Conservation (phyloP, 2,329 filamentous ascomycete genomes). For the Zopfia rhizophila region DNA sequence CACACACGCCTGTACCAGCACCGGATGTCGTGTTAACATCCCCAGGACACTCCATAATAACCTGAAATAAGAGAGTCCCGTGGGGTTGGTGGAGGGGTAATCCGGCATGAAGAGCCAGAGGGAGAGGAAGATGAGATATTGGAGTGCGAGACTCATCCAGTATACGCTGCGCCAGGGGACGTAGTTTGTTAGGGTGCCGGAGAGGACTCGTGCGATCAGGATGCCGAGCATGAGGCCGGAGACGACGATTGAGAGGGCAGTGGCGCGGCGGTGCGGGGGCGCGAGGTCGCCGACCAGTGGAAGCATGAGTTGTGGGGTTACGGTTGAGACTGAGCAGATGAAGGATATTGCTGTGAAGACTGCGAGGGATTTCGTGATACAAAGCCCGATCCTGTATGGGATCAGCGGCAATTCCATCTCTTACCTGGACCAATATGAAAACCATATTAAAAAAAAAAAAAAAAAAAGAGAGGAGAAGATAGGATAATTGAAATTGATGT, state of each 20-base stretch:
- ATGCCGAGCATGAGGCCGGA: conserved; percentile 80
- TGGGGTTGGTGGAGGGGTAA: conserved; percentile 78
- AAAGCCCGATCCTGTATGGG: conserved; percentile 74
- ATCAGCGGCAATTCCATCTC: conserved; percentile 2
- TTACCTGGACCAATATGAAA: background rate
- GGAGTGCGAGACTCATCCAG: conserved; percentile 78
- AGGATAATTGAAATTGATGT: background rate
- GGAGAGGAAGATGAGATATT: conserved; percentile 71
- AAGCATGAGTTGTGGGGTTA: conserved; percentile 80
- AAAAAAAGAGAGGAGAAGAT: background rate
- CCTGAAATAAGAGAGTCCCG: conserved; percentile 70
- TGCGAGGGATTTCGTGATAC: conserved; percentile 71
- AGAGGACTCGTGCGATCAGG: conserved; percentile 78
- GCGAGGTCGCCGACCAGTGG: conserved; percentile 83
- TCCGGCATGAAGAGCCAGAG: conserved; percentile 82
- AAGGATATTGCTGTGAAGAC: conserved; percentile 77
- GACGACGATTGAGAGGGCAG: conserved; percentile 77
- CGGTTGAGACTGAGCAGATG: conserved; percentile 78
- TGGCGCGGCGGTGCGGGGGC: conserved; percentile 72
- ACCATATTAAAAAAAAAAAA: background rate
- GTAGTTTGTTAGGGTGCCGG: conserved; percentile 78
- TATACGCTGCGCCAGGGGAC: conserved; percentile 81
- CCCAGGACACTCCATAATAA: conserved; percentile 73
- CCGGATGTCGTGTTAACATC: conserved; percentile 72
- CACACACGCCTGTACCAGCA: conserved; percentile 75